phyloP scores from a whole-genome alignment of 179 eudicot species.

The Gypsophila paniculata region DNA sequence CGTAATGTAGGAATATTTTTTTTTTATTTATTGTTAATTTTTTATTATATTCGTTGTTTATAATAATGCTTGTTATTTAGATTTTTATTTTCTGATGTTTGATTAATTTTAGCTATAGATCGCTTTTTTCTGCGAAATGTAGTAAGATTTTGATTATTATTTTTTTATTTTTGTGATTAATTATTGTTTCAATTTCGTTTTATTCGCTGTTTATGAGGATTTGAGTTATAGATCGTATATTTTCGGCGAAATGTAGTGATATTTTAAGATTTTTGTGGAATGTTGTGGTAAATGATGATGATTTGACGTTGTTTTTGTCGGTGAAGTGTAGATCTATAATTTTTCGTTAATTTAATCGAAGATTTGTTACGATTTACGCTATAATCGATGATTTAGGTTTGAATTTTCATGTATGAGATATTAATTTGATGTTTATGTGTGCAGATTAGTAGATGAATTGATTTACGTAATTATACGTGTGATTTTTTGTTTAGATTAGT shows the following conservation, averaged over 20 bases:
- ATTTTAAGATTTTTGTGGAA: neutral
- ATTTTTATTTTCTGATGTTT: no score
- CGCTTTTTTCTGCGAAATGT: neutral
- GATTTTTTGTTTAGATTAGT: no score
- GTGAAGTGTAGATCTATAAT: conserved; percentile 7
- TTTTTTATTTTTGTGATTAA: neutral
- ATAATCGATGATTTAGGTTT: no score
- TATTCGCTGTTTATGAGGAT: no score
- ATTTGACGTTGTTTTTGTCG: neutral
- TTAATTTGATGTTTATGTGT: neutral
- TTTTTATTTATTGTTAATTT: no score
- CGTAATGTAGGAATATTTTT: no score
- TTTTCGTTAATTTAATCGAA: neutral
- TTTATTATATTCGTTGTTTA: no score
- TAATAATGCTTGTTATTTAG: no score
- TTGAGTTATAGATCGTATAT: neutral
- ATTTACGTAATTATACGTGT: no score
- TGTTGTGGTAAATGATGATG: neutral
- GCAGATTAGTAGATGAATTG: neutral
- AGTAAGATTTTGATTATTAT: neutral
- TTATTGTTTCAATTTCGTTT: neutral
- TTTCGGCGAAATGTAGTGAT: neutral
- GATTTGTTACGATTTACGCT: neutral
- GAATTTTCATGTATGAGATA: no score
- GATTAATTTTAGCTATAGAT: conserved; percentile 7